Conservation (phyloP, 192 early-diverging fungal genomes). For the Umbelopsis vinacea region DNA sequence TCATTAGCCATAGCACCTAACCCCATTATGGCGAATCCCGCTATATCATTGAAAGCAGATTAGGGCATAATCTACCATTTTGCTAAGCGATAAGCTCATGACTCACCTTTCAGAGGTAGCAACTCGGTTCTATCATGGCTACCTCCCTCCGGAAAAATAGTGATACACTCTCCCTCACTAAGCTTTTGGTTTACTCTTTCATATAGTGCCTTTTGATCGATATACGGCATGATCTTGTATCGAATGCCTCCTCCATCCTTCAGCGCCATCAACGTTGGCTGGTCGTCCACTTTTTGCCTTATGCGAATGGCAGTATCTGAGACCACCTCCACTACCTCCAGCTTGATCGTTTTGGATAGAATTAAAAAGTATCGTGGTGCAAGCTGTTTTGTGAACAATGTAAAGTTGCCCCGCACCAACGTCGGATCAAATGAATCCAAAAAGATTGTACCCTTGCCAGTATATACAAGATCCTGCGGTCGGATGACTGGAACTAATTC, state of each 20-base stretch:
- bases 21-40: slow-evolving; percentile 79
- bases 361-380: slow-evolving; percentile 66
- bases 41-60: slow-evolving; percentile 34
- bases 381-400: slow-evolving; percentile 75
- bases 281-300: slow-evolving; percentile 69
- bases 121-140: slow-evolving; percentile 94
- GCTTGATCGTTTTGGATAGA: slow-evolving; percentile 49
- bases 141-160: slow-evolving; percentile 97
- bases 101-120: slow-evolving; percentile 86
- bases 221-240: slow-evolving; percentile 72
- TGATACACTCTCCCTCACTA: slow-evolving; percentile 73
- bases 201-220: slow-evolving; percentile 89
- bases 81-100: not conserved
- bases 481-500: slow-evolving; percentile 88
- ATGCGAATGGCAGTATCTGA: slow-evolving; percentile 71
- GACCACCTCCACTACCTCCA: slow-evolving; percentile 75
- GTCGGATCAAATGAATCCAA: slow-evolving; percentile 68
- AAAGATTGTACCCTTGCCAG: slow-evolving; percentile 73
- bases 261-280: slow-evolving; percentile 61
- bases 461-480: slow-evolving; percentile 85
- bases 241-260: slow-evolving; percentile 54
- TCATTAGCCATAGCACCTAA: slow-evolving; percentile 86
- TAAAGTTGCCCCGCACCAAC: slow-evolving; percentile 66
- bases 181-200: slow-evolving; percentile 75
- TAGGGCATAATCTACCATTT: not conserved